Conservation (phyloP, 768 basidiomycete genomes). For the Leccinum ochraceum region DNA sequence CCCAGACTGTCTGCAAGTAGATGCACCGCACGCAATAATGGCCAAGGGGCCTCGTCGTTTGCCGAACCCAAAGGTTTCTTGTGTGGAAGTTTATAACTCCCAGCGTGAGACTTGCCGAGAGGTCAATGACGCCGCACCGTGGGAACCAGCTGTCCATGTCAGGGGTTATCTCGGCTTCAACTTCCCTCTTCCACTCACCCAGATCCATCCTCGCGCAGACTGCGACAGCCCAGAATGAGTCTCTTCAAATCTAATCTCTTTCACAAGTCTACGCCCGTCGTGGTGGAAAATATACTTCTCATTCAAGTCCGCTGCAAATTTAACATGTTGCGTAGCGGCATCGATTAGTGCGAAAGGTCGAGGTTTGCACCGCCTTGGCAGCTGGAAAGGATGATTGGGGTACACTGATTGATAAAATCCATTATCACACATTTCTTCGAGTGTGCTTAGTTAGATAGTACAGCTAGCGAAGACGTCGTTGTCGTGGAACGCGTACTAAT, state of each 20-base stretch:
- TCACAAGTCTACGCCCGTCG: not conserved
- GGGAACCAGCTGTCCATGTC: too few relatives aligned
- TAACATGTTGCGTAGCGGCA: not conserved
- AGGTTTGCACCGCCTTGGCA: not conserved
- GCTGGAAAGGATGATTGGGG: not conserved
- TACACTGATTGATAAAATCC: too few relatives aligned
- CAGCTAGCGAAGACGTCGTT: not conserved
- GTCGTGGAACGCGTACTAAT: constrained; percentile 20
- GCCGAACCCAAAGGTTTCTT: not conserved
- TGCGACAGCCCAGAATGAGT: not conserved
- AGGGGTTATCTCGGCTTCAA: too few relatives aligned
- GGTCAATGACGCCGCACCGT: too few relatives aligned
- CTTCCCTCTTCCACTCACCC: too few relatives aligned
- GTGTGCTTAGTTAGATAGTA: not conserved
- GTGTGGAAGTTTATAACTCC: too few relatives aligned
- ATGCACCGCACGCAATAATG: not conserved
- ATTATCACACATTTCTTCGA: not conserved
- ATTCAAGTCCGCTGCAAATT: not conserved
- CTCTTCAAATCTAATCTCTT: not conserved
- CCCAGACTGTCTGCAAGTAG: not conserved
- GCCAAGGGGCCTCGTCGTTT: not conserved
- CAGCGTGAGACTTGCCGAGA: too few relatives aligned
- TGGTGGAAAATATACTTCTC: not conserved
- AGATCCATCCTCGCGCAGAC: not conserved
- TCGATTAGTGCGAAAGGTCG: not conserved